phyloP scores from a whole-genome alignment of 2,329 filamentous ascomycete genomes.

The Fusarium ramigenum region DNA sequence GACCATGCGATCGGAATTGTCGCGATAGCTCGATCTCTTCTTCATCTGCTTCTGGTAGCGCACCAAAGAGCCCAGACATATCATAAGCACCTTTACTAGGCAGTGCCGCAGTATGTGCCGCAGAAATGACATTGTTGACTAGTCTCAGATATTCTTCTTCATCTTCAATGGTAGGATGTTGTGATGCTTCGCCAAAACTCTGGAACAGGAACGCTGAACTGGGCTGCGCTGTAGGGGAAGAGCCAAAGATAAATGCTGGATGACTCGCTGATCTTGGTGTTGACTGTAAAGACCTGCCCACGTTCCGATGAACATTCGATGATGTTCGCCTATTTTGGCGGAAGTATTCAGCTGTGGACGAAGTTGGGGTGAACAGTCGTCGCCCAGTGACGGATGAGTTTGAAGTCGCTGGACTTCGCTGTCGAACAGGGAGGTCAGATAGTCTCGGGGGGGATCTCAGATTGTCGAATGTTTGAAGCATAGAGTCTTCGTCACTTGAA shows the following conservation, averaged over 20 bases:
- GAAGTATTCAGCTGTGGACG: neutral
- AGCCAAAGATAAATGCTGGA: slow-evolving; percentile 32
- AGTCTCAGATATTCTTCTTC: slow-evolving; percentile 20
- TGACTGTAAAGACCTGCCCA: neutral
- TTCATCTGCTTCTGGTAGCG: slow-evolving; percentile 17
- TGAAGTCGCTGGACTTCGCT: slow-evolving; percentile 23
- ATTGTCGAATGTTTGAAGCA: neutral
- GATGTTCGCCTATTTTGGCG: neutral
- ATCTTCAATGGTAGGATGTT: slow-evolving; percentile 4
- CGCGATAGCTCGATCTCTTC: slow-evolving; percentile 3
- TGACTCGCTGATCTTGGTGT: neutral
- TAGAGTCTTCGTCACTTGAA: neutral
- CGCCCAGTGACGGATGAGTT: slow-evolving; percentile 5
- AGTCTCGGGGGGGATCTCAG: neutral
- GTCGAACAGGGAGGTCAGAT: slow-evolving; percentile 13
- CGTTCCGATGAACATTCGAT: neutral
- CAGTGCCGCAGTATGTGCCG: neutral
- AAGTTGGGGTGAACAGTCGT: slow-evolving; percentile 16
- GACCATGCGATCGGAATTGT: neutral
- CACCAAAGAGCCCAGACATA: slow-evolving; percentile 17
- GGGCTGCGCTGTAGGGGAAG: slow-evolving; percentile 8
- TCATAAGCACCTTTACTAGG: neutral
- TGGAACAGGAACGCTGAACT: slow-evolving; percentile 20
- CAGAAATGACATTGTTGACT: slow-evolving; percentile 13
- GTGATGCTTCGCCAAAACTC: neutral